Conservation (phyloP, 495 filamentous ascomycete species). For the Neurospora sublineolata region DNA sequence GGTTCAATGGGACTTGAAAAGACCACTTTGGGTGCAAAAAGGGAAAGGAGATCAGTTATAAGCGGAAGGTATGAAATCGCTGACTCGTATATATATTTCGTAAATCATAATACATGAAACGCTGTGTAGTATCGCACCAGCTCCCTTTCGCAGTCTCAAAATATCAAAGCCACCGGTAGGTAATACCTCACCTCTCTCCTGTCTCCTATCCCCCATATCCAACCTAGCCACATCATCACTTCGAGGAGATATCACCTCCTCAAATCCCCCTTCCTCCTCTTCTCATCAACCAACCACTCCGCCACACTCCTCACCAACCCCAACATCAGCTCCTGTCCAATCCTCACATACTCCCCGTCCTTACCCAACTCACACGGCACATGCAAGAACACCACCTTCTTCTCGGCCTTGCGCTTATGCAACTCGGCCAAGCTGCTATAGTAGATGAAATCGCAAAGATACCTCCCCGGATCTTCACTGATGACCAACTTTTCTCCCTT, state of each 20-base stretch:
- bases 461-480: constrained; percentile 60
- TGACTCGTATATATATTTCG: neutral
- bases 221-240: neutral
- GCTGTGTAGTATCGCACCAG: neutral
- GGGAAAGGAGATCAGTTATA: neutral
- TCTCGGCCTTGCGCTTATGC: constrained; percentile 35
- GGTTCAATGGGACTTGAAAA: neutral
- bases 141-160: neutral
- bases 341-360: constrained; percentile 41
- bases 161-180: neutral
- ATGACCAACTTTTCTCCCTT: neutral
- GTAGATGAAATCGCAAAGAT: constrained; percentile 80
- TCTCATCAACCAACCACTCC: constrained; percentile 13
- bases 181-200: neutral
- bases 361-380: constrained; percentile 47
- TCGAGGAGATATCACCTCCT: neutral
- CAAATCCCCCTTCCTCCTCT: neutral
- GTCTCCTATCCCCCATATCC: neutral
- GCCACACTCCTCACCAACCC: constrained; percentile 59
- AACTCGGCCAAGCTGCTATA: constrained; percentile 58
- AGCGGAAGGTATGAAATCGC: neutral
- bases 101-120: neutral
- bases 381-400: constrained; percentile 65
- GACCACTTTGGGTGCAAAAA: neutral
- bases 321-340: constrained; percentile 52